Base-by-base conservation (phyloP, 441 rosid genomes). In the Gossypium aridum region DNA sequence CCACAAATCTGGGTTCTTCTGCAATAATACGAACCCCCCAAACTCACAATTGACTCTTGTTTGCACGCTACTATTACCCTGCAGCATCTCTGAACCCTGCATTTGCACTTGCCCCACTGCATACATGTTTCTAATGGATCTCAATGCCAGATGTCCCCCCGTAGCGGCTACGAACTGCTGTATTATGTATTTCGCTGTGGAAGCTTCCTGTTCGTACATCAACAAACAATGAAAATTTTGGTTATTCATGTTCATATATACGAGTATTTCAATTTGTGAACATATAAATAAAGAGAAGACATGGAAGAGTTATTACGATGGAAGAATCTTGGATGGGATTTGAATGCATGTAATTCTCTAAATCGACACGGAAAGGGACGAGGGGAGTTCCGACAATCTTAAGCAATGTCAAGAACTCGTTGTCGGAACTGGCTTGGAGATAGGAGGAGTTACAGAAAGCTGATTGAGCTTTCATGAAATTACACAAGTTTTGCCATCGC, bases 371-470 rank as follows among this genome's bases (percentile, higher is more conserved):
- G 31, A 90, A 90, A 39, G 99, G 96, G 70, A 93, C 81, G n/a
- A 93, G 92, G 81, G 99, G 98, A 67, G 93, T 84, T 4, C 99
- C 97, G 28, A 95, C 97, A 43, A 91, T 90, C 85, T 95, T 95
- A 49, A 95, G 89, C 91, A 95, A 86, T 1, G 99, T 93, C 76
- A 90, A 80, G 69, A 95, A 93, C 86, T 95, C 99, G 12, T 70
- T 86, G 57, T 86, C 84, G 2, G 97, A 91, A 75, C 87, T 90
- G 14, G 99, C 85, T 7, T 86, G 97, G 71, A 93, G 90, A 83
- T 80, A 92, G 19, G 84, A 74, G 0, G 85, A 76, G 70, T 80
- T 79, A 61, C 74, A 62, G 70, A 64, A 72, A 12, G 81, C 79
- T 0, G 85, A 72, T 31, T 87, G 90, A 79, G 89, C 89, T 79